Evolutionary conservation across 2,329 filamentous ascomycete species (phyloP).

Genomic region (Claviceps sp.): DNA sequence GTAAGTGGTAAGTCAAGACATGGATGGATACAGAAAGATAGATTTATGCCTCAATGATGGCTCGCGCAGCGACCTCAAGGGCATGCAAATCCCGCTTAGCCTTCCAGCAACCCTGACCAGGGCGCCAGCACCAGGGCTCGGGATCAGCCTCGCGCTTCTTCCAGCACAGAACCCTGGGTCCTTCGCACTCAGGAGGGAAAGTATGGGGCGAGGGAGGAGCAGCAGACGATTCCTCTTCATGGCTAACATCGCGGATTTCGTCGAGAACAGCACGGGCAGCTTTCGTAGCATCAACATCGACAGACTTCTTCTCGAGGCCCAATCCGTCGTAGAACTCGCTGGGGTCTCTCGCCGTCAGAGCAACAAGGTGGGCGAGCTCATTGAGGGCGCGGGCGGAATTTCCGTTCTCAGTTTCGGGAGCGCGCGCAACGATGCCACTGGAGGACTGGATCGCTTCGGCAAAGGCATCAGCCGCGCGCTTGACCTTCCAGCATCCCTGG

Average conservation of each 20-base stretch:
- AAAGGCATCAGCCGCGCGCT: slow-evolving; percentile 14
- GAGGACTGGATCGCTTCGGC: slow-evolving; percentile 12
- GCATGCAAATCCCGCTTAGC: slow-evolving; percentile 22
- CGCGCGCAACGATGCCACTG: slow-evolving; percentile 15
- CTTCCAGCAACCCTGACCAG: slow-evolving; percentile 29
- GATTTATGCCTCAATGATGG: slow-evolving; percentile 10
- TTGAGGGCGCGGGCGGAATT: slow-evolving; percentile 23
- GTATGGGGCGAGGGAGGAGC: slow-evolving; percentile 16
- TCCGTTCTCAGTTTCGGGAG: slow-evolving; percentile 14
- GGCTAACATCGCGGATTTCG: slow-evolving; percentile 10
- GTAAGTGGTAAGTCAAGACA: not conserved
- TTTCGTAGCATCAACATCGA: slow-evolving; percentile 11
- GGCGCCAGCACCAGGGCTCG: slow-evolving; percentile 19
- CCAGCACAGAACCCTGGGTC: slow-evolving; percentile 4
- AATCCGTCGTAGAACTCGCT: slow-evolving; percentile 20
- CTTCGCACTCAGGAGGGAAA: slow-evolving; percentile 9
- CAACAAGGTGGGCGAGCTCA: slow-evolving; percentile 24
- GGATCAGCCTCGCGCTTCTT: slow-evolving; percentile 8
- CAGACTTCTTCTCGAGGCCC: slow-evolving; percentile 14
- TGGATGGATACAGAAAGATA: not conserved
- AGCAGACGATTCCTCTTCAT: not conserved
- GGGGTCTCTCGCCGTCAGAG: slow-evolving; percentile 18
- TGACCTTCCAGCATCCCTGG: slow-evolving; percentile 13
- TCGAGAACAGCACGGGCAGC: slow-evolving; percentile 23
- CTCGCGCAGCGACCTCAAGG: slow-evolving; percentile 15